These are phyloP conservation scores for Gilbertella persicaria DNA, from an alignment of 371 early-diverging fungal species.

Conservation along the genomic window DNA sequence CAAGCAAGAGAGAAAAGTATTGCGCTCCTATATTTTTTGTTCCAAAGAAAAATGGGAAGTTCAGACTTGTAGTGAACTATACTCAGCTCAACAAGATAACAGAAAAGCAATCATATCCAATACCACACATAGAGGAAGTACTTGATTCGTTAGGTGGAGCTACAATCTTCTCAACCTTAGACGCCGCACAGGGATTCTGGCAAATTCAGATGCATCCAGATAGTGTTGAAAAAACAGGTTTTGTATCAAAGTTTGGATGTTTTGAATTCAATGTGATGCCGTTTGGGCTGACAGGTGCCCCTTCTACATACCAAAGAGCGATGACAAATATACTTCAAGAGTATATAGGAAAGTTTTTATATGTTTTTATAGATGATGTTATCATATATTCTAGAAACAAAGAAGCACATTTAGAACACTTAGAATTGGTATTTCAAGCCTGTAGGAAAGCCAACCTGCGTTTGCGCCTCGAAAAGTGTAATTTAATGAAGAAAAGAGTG, in stretches of 20 bases:
- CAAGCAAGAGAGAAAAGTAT: constrained; percentile 8
- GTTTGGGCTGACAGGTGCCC: constrained; percentile 50
- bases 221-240: constrained; percentile 51
- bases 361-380: constrained; percentile 53
- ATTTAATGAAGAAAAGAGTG: constrained; percentile 23
- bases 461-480: constrained; percentile 45
- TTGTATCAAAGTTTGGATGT: constrained; percentile 42
- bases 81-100: constrained; percentile 42
- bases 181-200: constrained; percentile 38
- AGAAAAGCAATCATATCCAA: constrained; percentile 32
- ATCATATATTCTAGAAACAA: constrained; percentile 31
- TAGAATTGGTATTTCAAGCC: constrained; percentile 31
- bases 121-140: constrained; percentile 42
- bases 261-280: constrained; percentile 58
- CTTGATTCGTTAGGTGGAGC: constrained; percentile 27
- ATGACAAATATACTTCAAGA: constrained; percentile 30
- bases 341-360: constrained; percentile 26
- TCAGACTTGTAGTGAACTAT: constrained; percentile 36
- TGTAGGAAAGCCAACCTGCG: constrained; percentile 29
- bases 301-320: constrained; percentile 42
- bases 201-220: constrained; percentile 28
- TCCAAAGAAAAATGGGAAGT: constrained; percentile 40
- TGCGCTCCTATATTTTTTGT: constrained; percentile 46
- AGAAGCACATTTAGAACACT: constrained; percentile 38
- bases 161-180: not conserved